Conservation (phyloP, 495 filamentous ascomycete genomes). For the Xylaria castorea region DNA sequence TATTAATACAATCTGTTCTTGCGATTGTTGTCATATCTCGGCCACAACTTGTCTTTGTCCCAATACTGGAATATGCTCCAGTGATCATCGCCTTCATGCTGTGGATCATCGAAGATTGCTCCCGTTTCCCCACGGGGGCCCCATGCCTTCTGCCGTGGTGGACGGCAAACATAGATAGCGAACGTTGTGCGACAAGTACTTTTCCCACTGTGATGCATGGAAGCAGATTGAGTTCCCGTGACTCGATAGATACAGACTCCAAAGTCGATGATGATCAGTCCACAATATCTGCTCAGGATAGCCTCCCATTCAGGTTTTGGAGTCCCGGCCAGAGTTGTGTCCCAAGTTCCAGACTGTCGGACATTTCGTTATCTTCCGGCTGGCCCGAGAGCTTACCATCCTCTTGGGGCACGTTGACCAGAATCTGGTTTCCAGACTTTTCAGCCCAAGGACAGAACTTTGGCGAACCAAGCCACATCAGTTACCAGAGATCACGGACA, state of each 20-base stretch:
- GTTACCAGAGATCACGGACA: slow-evolving; percentile 16
- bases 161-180: background rate
- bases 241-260: slow-evolving; percentile 10
- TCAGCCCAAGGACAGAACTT: background rate
- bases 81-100: slow-evolving; percentile 18
- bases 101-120: slow-evolving; percentile 26
- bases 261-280: slow-evolving; percentile 8
- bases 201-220: background rate
- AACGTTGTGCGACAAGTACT: background rate
- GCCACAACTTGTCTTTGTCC: background rate
- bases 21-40: background rate
- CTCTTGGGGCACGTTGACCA: slow-evolving; percentile 34
- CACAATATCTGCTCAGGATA: slow-evolving; percentile 8
- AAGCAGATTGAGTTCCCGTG: slow-evolving; percentile 11
- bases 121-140: background rate
- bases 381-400: slow-evolving; percentile 33
- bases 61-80: slow-evolving; percentile 10
- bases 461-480: background rate
- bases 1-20: slow-evolving; percentile 12
- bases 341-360: slow-evolving; percentile 35
- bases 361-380: slow-evolving; percentile 32
- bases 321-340: slow-evolving; percentile 21
- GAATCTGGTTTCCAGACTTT: slow-evolving; percentile 32
- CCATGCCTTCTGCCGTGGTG: slow-evolving; percentile 7
- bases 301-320: slow-evolving; percentile 27